Percentiles rank a stretch among this genome's conserved stretches.
Evolutionary conservation across 345 rosid species (phyloP).

Genomic region (Pseudoturritis turrita): DNA sequence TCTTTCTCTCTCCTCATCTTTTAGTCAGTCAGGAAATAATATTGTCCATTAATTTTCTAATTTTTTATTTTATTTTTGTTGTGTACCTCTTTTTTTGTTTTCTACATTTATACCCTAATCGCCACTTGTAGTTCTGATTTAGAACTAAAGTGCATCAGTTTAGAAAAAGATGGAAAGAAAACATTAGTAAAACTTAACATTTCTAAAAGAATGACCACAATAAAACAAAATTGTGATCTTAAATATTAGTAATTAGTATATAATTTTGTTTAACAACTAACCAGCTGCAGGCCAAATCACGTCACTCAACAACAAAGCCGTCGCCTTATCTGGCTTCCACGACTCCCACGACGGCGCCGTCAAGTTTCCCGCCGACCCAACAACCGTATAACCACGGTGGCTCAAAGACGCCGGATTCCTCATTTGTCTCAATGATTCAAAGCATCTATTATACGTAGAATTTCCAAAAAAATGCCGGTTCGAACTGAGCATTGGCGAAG

Average conservation of each 20-base stretch:
- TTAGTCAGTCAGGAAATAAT: neutral
- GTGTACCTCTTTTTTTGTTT: neutral
- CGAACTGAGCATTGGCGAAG: constrained; percentile 11
- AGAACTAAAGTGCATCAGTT: constrained; percentile 8
- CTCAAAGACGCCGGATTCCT: neutral
- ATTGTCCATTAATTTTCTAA: neutral
- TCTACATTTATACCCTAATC: constrained; percentile 23
- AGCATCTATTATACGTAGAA: neutral
- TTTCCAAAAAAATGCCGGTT: neutral
- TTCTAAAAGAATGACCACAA: neutral
- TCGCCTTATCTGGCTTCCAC: constrained; percentile 65
- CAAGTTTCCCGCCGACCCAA: constrained; percentile 39
- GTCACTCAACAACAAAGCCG: constrained; percentile 61
- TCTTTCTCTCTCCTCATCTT: neutral
- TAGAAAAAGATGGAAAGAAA: neutral
- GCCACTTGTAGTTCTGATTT: constrained; percentile 9
- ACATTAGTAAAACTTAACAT: neutral
- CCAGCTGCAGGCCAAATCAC: constrained; percentile 96
- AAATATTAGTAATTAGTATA: neutral
- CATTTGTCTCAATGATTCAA: neutral
- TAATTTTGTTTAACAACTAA: constrained; percentile 4
- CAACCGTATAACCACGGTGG: constrained; percentile 10
- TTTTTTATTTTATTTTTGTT: neutral
- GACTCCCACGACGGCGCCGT: constrained; percentile 57
- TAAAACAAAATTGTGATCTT: neutral